Conservation (phyloP, 208 protist genomes). For the Jaenimonas drosophilae region DNA sequence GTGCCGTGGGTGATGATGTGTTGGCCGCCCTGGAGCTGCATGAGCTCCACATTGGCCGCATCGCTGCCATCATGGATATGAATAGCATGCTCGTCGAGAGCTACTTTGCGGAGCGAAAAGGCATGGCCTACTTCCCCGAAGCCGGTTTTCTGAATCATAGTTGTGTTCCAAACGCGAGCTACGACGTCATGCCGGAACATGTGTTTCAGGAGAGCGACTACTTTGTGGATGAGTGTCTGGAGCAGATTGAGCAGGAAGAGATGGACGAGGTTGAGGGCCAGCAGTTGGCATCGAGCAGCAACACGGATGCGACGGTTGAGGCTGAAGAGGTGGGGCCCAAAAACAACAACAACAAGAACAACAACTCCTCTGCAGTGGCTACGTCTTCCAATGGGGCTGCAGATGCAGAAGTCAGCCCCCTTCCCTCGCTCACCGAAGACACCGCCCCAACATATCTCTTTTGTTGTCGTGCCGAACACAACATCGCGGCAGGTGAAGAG, state of each 20-base stretch:
- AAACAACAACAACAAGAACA: neutral
- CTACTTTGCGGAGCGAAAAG: slow-evolving; percentile 69
- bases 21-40: slow-evolving; percentile 72
- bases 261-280: too few relatives aligned
- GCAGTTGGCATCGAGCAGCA: too few relatives aligned
- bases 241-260: neutral
- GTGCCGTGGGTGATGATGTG: slow-evolving; percentile 39
- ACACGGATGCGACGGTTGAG: neutral
- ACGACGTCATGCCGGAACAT: slow-evolving; percentile 78
- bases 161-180: slow-evolving; percentile 73
- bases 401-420: slow-evolving; percentile 4
- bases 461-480: slow-evolving; percentile 68
- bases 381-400: neutral
- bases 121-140: slow-evolving; percentile 86
- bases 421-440: slow-evolving; percentile 37
- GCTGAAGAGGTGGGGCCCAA: neutral
- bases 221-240: slow-evolving; percentile 36
- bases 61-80: slow-evolving; percentile 77
- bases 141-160: slow-evolving; percentile 86
- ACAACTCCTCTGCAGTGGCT: neutral
- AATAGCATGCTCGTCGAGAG: slow-evolving; percentile 85
- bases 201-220: slow-evolving; percentile 71
- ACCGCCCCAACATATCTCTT: slow-evolving; percentile 68
- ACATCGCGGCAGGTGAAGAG: slow-evolving; percentile 63
- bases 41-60: slow-evolving; percentile 66